phyloP scores from a whole-genome alignment of 140 eudicot genomes.

The Flaveria floridana region DNA sequence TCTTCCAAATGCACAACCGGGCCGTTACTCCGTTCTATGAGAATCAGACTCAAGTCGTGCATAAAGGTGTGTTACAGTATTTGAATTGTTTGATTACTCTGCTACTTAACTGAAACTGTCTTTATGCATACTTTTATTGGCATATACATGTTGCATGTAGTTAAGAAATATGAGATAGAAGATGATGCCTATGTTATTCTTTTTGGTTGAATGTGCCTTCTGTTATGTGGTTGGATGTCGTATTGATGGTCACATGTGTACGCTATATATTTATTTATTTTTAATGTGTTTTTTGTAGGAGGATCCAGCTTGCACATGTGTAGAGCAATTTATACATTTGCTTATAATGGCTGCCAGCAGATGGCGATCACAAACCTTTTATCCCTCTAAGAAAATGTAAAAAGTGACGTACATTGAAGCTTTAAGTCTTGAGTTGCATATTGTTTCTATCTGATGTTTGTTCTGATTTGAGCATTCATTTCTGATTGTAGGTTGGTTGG shows the following conservation, averaged over 20 bases:
- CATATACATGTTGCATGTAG: constrained; percentile 22
- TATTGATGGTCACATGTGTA: constrained; percentile 27
- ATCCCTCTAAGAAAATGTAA: constrained; percentile 25
- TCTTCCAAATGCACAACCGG: constrained; percentile 82
- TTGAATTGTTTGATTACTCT: not conserved
- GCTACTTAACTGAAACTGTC: not conserved
- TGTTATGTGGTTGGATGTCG: constrained; percentile 26
- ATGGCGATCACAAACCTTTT: constrained; percentile 24
- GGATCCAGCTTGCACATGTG: constrained; percentile 40
- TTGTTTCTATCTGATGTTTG: constrained; percentile 27
- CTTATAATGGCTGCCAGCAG: constrained; percentile 37
- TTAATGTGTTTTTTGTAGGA: constrained; percentile 39
- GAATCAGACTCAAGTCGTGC: constrained; percentile 16
- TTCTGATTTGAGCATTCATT: constrained; percentile 44
- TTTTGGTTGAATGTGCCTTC: not conserved
- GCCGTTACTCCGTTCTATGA: constrained; percentile 72
- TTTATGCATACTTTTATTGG: constrained; percentile 11
- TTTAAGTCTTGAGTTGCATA: constrained; percentile 31
- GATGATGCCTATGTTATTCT: not conserved
- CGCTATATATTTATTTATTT: constrained; percentile 30
- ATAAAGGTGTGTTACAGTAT: constrained; percentile 30
- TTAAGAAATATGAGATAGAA: constrained; percentile 22
- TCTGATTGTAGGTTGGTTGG: constrained; percentile 47
- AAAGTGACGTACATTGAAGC: constrained; percentile 21
- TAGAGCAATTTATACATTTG: constrained; percentile 31